Evolutionary conservation across 148 eudicot species (phyloP), one percentile per base, ranked within the genome.

Genomic region (Rhododendron simsii): DNA sequence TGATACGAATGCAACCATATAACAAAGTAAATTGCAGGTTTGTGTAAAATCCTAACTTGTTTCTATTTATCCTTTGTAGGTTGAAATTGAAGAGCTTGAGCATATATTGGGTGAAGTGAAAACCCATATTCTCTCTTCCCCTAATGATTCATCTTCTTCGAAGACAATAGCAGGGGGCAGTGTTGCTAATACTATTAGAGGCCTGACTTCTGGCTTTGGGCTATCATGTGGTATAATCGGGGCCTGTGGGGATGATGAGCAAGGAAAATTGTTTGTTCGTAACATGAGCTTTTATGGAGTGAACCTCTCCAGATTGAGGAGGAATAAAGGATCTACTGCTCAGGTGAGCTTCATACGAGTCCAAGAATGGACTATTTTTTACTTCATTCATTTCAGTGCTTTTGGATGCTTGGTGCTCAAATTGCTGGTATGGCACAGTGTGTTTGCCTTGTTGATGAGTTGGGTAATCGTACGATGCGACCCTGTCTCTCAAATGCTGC

Each of bases 381-480:
- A 37, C 61, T 75, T 48, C 50, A 48, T 78, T 79, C 20, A 69
- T 53, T 78, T 51, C 47, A 30, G 59, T 57, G 35, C 87, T 77
- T 61, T 23, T 74, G 45, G 63, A 82, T 41, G 16, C 50, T 53
- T 84, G 53, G 44, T 87, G 86, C 37, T 86, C 76, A 84, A 76
- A 74, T 77, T 67, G 81, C 67, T 83, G 86, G 41, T 80, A 21
- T 80, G 84, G 65, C 82, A 55, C 93, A 97, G 99, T 97, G 99
- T 86, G 95, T 97, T 87, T 97, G 99, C 91, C 89, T 97, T 87
- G 99, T 97, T 85, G 99, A 97, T 91, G 95, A 87, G 82, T 82
- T 88, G 87, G 99, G 96, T 2, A 94, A 97, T 78, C 96, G 99
- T 51, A 97, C 99, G 7, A 97, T 97, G 99, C 91, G 99, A 80